phyloP scores from a whole-genome alignment of 1,284 basidiomycete genomes.

The Naganishia sp. region DNA sequence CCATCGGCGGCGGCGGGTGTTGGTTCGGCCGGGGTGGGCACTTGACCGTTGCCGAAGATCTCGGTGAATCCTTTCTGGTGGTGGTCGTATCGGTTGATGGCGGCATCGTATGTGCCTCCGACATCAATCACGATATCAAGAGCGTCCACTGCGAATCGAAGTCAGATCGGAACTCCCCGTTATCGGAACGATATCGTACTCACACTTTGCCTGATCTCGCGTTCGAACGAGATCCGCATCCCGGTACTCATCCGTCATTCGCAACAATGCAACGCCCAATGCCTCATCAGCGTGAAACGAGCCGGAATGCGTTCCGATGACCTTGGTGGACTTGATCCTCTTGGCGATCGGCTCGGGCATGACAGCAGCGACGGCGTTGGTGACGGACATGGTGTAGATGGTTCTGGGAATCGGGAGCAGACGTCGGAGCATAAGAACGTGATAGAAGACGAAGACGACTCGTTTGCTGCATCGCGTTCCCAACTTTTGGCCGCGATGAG shows the following conservation, averaged over 20 bases:
- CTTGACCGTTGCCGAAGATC: slow-evolving; percentile 73
- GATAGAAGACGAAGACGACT: slow-evolving; percentile 1
- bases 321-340: slow-evolving; percentile 53
- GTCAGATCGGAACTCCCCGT: background rate
- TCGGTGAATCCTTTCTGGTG: slow-evolving; percentile 93
- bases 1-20: slow-evolving; percentile 16
- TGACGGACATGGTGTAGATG: slow-evolving; percentile 21
- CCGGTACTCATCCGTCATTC: slow-evolving; percentile 72
- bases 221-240: slow-evolving; percentile 79
- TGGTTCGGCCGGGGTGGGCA: slow-evolving; percentile 27
- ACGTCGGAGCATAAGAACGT: slow-evolving; percentile 36
- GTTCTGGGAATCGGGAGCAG: slow-evolving; percentile 33
- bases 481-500: slow-evolving; percentile 6
- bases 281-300: slow-evolving; percentile 87
- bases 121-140: slow-evolving; percentile 98
- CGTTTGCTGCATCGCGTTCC: background rate
- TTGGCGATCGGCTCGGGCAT: slow-evolving; percentile 39
- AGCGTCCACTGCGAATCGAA: slow-evolving; percentile 60
- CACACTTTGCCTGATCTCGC: slow-evolving; percentile 70
- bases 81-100: slow-evolving; percentile 82
- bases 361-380: slow-evolving; percentile 20
- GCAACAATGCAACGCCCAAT: slow-evolving; percentile 68
- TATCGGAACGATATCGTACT: slow-evolving; percentile 23
- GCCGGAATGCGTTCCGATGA: slow-evolving; percentile 90
- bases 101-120: slow-evolving; percentile 85